These are phyloP conservation scores for Aspergillus pseudonomiae DNA, from an alignment of 2,329 filamentous ascomycete species.

Conservation along the genomic window DNA sequence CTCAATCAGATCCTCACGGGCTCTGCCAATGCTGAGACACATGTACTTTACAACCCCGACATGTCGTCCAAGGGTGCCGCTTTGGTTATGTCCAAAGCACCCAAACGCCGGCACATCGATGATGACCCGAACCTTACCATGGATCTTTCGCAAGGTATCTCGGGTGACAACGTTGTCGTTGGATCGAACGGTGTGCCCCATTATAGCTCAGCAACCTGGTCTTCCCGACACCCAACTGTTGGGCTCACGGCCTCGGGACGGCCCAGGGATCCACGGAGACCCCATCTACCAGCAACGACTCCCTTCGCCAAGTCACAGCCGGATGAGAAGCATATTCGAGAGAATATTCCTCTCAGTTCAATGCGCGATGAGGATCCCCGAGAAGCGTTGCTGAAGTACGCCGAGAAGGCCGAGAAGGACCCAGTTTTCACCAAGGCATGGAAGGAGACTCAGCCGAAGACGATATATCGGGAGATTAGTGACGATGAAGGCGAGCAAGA, in stretches of 20 bases:
- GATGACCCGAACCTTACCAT: slow-evolving; percentile 87
- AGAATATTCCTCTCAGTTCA: slow-evolving; percentile 83
- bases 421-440: slow-evolving; percentile 94
- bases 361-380: slow-evolving; percentile 97
- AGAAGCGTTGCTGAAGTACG: slow-evolving; percentile 92
- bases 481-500: slow-evolving; percentile 74
- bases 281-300: slow-evolving; percentile 81
- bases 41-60: slow-evolving; percentile 87
- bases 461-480: slow-evolving; percentile 86
- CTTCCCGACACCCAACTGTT: slow-evolving; percentile 67
- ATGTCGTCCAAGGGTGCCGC: slow-evolving; percentile 80
- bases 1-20: slow-evolving; percentile 96
- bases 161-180: slow-evolving; percentile 78
- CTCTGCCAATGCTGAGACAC: slow-evolving; percentile 86
- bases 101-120: slow-evolving; percentile 93
- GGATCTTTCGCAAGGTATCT: slow-evolving; percentile 78
- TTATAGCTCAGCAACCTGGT: slow-evolving; percentile 65
- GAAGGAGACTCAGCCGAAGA: slow-evolving; percentile 87
- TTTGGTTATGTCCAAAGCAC: slow-evolving; percentile 86
- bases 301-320: slow-evolving; percentile 90
- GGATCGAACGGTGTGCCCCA: slow-evolving; percentile 73
- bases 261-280: slow-evolving; percentile 76
- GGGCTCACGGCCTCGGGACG: slow-evolving; percentile 79
- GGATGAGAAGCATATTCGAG: slow-evolving; percentile 83
- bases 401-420: slow-evolving; percentile 87